Evolutionary conservation across 768 basidiomycete species (phyloP).

Genomic region (Rhodotorula diobovata): DNA sequence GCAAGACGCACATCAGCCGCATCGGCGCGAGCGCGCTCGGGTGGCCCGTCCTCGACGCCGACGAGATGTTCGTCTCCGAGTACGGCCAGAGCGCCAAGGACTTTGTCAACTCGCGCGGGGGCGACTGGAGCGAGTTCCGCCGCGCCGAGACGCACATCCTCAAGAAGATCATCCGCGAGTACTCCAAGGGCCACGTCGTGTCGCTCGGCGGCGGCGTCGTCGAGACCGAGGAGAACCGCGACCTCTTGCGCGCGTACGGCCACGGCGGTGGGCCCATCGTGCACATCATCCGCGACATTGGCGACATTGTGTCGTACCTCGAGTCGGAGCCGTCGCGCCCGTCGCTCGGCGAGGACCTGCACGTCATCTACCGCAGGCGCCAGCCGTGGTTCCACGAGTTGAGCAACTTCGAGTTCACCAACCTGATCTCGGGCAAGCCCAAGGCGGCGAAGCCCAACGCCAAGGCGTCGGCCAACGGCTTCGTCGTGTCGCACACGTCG

Average conservation of each 20-base stretch:
- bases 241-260: slow-evolving; percentile 57
- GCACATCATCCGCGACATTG: slow-evolving; percentile 66
- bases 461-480: slow-evolving; percentile 31
- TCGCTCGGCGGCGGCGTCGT: slow-evolving; percentile 93
- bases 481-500: slow-evolving; percentile 29
- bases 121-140: slow-evolving; percentile 86
- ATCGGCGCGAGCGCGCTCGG: slow-evolving; percentile 68
- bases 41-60: slow-evolving; percentile 78
- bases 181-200: slow-evolving; percentile 64
- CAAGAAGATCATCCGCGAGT: slow-evolving; percentile 59
- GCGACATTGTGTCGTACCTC: slow-evolving; percentile 74
- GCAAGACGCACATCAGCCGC: slow-evolving; percentile 82
- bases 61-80: slow-evolving; percentile 48
- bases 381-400: slow-evolving; percentile 82
- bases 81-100: slow-evolving; percentile 46
- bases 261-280: slow-evolving; percentile 59
- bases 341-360: slow-evolving; percentile 77
- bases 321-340: slow-evolving; percentile 71
- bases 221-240: slow-evolving; percentile 70
- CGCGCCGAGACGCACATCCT: slow-evolving; percentile 68
- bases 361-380: slow-evolving; percentile 76
- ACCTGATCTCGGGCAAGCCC: slow-evolving; percentile 54
- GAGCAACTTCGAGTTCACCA: slow-evolving; percentile 75
- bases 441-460: slow-evolving; percentile 18
- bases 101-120: slow-evolving; percentile 64